Evolutionary conservation across 2,329 filamentous ascomycete species (phyloP).

Genomic region (Exophiala sideris): DNA sequence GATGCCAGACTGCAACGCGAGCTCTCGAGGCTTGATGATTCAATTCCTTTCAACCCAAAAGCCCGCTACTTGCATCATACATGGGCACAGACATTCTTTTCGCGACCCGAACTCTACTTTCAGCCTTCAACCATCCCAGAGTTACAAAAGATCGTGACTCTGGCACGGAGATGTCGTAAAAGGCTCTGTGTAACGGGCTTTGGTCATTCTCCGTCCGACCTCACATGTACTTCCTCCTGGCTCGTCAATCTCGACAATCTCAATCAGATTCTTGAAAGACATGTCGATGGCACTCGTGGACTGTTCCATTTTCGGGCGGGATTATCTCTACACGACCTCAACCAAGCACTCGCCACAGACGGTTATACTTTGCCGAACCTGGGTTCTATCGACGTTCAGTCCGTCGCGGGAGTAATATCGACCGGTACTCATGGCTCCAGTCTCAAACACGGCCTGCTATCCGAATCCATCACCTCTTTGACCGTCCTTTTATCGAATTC

Average conservation of each 20-base stretch:
- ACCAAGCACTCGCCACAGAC: constrained; percentile 67
- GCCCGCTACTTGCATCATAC: constrained; percentile 76
- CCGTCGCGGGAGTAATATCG: constrained; percentile 83
- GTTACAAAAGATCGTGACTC: constrained; percentile 75
- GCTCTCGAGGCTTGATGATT: constrained; percentile 56
- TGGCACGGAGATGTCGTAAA: constrained; percentile 76
- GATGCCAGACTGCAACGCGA: constrained; percentile 52
- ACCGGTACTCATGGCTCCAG: constrained; percentile 94
- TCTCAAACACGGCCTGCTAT: constrained; percentile 76
- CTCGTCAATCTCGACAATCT: constrained; percentile 88
- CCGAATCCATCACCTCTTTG: constrained; percentile 70
- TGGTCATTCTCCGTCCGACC: constrained; percentile 84
- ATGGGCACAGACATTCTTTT: constrained; percentile 92
- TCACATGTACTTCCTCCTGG: constrained; percentile 93
- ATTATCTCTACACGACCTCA: constrained; percentile 74
- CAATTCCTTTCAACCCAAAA: constrained; percentile 72
- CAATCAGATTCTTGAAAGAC: constrained; percentile 59
- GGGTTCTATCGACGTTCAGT: constrained; percentile 93
- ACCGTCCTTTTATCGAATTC: constrained; percentile 82
- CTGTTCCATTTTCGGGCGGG: constrained; percentile 80
- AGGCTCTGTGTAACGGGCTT: constrained; percentile 84
- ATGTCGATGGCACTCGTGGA: constrained; percentile 63
- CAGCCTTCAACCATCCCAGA: constrained; percentile 75
- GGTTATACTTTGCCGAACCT: constrained; percentile 87
- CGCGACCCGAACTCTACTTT: constrained; percentile 84